These are phyloP conservation scores for Macrolepiota albuminosa DNA, from an alignment of 768 basidiomycete genomes.

Conservation along the genomic window DNA sequence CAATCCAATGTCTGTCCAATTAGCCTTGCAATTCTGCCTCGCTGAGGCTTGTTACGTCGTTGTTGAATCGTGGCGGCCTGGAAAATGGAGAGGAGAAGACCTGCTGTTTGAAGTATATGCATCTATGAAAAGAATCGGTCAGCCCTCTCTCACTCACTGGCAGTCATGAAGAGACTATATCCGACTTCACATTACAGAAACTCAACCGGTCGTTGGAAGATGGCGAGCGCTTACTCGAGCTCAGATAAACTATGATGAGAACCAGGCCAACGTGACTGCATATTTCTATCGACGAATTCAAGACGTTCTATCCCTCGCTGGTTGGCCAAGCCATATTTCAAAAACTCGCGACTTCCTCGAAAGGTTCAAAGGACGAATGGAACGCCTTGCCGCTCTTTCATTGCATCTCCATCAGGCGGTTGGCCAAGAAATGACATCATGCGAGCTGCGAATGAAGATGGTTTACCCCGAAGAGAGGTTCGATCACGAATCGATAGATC, in stretches of 20 bases:
- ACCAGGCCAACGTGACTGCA: not conserved
- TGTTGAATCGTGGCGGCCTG: conserved; percentile 12
- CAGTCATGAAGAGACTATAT: not conserved
- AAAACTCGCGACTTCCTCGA: not conserved
- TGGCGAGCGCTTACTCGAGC: conserved; percentile 13
- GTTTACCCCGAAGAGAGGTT: conserved; percentile 6
- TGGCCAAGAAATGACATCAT: conserved; percentile 9
- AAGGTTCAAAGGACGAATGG: conserved; percentile 2
- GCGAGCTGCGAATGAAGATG: conserved; percentile 5
- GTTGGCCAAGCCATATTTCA: conserved; percentile 10
- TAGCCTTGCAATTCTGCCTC: conserved; percentile 15
- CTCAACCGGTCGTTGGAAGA: conserved; percentile 14
- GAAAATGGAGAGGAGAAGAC: conserved; percentile 8
- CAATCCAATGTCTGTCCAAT: conserved; percentile 16
- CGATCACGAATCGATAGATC: conserved; percentile 7
- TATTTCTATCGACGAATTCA: conserved; percentile 5
- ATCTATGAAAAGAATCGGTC: conserved; percentile 13
- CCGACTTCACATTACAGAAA: conserved; percentile 1
- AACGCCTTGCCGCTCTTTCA: conserved; percentile 1
- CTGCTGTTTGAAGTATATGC: conserved; percentile 9
- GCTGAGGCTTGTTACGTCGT: conserved; percentile 8
- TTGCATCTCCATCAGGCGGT: conserved; percentile 9
- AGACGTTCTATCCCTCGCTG: conserved; percentile 12
- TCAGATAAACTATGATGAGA: conserved; percentile 8
- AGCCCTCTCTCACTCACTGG: not conserved